Evolutionary conservation across 306 rosid genomes (phyloP).

Genomic region (Delonix regia): DNA sequence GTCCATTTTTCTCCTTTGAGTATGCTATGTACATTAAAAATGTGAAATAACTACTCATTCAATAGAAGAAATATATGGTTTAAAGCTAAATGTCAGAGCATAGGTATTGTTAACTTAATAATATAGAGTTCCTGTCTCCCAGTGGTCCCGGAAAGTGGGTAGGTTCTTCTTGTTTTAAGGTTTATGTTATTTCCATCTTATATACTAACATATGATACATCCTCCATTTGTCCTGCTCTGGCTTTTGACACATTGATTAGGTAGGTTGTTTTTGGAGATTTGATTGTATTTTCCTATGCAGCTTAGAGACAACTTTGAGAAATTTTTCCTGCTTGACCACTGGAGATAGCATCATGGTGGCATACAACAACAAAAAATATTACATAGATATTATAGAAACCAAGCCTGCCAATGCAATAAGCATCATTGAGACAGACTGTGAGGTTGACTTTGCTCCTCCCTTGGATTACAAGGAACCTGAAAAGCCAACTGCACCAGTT

Average conservation of each 20-base stretch:
- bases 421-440: conserved; percentile 97
- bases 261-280: conserved; percentile 16
- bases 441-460: conserved; percentile 99
- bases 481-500: conserved; percentile 55
- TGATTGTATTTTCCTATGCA: conserved; percentile 46
- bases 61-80: conserved; percentile 10
- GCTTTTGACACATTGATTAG: neutral
- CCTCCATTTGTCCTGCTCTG: conserved; percentile 18
- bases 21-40: neutral
- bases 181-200: conserved; percentile 14
- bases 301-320: conserved; percentile 90
- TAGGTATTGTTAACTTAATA: neutral
- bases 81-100: neutral
- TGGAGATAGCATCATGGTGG: conserved; percentile 99
- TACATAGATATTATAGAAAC: conserved; percentile 91
- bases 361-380: conserved; percentile 93
- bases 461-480: conserved; percentile 97
- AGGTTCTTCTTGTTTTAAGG: neutral
- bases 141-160: neutral
- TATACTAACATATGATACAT: neutral
- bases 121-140: conserved; percentile 3
- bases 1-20: neutral
- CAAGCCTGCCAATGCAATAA: conserved; percentile 87
- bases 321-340: conserved; percentile 92
- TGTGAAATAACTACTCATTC: conserved; percentile 25